phyloP scores from a whole-genome alignment of 148 eudicot genomes.

The Cornus kousa region DNA sequence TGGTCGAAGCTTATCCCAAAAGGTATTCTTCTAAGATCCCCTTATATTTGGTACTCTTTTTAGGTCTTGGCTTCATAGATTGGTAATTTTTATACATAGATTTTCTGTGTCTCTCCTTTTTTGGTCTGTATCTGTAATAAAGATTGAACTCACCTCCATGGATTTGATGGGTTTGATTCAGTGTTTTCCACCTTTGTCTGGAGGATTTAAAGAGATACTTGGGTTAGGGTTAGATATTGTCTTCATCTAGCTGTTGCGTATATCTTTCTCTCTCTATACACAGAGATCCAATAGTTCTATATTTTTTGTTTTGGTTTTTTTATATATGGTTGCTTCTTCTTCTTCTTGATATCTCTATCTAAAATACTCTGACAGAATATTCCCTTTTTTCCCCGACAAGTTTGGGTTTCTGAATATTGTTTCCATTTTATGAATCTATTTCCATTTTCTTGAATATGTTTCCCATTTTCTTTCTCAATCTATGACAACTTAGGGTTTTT shows the following conservation, averaged over 20 bases:
- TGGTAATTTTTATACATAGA: constrained; percentile 29
- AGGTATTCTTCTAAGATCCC: constrained; percentile 65
- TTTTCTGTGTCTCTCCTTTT: background rate
- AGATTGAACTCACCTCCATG: constrained; percentile 9
- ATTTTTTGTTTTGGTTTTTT: too few species aligned
- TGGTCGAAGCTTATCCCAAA: constrained; percentile 63
- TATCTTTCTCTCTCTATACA: background rate
- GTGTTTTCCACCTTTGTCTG: constrained; percentile 23
- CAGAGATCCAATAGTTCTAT: constrained; percentile 6
- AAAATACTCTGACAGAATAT: background rate
- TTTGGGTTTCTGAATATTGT: background rate
- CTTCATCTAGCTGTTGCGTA: constrained; percentile 21
- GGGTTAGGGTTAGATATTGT: constrained; percentile 32
- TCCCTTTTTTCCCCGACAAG: background rate
- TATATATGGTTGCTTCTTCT: background rate
- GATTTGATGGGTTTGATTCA: constrained; percentile 31
- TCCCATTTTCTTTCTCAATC: background rate
- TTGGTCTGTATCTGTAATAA: background rate
- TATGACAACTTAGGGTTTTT: background rate
- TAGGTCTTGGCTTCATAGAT: constrained; percentile 66
- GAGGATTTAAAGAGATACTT: constrained; percentile 23
- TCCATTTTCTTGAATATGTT: background rate
- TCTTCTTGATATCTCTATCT: constrained; percentile 5
- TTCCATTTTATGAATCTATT: background rate
- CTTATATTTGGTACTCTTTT: constrained; percentile 54